Percentiles rank a stretch among this genome's conserved stretches.
phyloP scores from a whole-genome alignment of 768 basidiomycete genomes.

The Suillus subluteus region DNA sequence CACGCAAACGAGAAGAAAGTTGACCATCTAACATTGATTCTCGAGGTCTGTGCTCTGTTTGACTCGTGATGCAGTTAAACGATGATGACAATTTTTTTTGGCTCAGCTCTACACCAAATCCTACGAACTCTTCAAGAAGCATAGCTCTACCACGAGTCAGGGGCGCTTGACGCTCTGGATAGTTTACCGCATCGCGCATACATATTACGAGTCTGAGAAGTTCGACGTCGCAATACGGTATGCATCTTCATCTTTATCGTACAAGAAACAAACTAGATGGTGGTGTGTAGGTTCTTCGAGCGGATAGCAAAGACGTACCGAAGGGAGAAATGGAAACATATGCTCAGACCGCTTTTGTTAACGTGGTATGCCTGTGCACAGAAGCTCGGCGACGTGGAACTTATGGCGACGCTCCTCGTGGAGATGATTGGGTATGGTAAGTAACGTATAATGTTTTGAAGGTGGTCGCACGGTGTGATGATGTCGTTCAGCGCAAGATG shows the following conservation, averaged over 20 bases:
- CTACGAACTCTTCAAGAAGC: slow-evolving; percentile 91
- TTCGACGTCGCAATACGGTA: slow-evolving; percentile 89
- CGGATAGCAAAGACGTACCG: slow-evolving; percentile 89
- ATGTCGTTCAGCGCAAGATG: slow-evolving; percentile 38
- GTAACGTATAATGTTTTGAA: slow-evolving; percentile 19
- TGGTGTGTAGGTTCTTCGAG: slow-evolving; percentile 79
- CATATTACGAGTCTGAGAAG: slow-evolving; percentile 79
- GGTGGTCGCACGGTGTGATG: background rate
- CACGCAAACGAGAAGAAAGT: slow-evolving; percentile 91
- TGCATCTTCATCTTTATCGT: slow-evolving; percentile 20
- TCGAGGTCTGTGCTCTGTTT: slow-evolving; percentile 62
- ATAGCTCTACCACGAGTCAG: slow-evolving; percentile 58
- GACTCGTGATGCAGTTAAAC: slow-evolving; percentile 1
- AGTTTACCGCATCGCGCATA: slow-evolving; percentile 87
- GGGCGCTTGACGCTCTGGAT: slow-evolving; percentile 87
- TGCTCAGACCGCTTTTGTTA: slow-evolving; percentile 74
- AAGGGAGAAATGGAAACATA: slow-evolving; percentile 77
- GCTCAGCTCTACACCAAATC: slow-evolving; percentile 90
- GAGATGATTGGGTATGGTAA: slow-evolving; percentile 84
- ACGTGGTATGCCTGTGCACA: slow-evolving; percentile 87
- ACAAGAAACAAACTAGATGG: background rate
- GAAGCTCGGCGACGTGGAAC: slow-evolving; percentile 74
- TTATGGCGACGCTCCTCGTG: slow-evolving; percentile 73
- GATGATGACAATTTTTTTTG: slow-evolving; percentile 8
- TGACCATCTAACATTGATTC: slow-evolving; percentile 78